A percentile compares a stretch with the other conserved stretches of the same genome.
phyloP scores from a whole-genome alignment of 2,329 filamentous ascomycete genomes.

The Leptographium lundbergii region DNA sequence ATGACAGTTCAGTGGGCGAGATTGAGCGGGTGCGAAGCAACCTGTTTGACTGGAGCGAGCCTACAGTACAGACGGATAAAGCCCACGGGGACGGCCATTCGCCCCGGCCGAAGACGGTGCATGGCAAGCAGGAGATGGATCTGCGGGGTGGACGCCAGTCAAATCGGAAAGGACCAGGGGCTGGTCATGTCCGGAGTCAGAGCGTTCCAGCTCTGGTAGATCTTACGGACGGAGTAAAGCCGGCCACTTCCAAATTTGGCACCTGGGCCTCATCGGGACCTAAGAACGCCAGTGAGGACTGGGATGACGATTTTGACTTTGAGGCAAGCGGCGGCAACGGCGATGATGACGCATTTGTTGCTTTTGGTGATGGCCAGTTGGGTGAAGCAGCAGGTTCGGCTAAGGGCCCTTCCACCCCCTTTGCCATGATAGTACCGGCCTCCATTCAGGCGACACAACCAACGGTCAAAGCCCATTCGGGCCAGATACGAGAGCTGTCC shows the following conservation, averaged over 20 bases:
- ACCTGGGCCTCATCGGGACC: conserved; percentile 70
- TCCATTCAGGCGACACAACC: conserved; percentile 72
- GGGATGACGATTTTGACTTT: conserved; percentile 85
- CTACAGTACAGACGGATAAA: conserved; percentile 44
- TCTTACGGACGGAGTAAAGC: conserved; percentile 39
- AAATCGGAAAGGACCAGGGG: conserved; percentile 54
- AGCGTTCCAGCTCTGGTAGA: conserved; percentile 67
- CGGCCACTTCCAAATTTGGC: conserved; percentile 55
- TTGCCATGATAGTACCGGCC: conserved; percentile 59
- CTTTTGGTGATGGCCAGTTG: not conserved
- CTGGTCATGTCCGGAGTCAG: conserved; percentile 64
- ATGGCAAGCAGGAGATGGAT: conserved; percentile 62
- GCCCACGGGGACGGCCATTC: conserved; percentile 42
- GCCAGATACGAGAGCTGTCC: conserved; percentile 71
- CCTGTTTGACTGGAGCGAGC: conserved; percentile 69
- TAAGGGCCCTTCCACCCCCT: conserved; percentile 23
- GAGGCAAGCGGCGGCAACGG: conserved; percentile 26
- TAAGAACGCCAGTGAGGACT: conserved; percentile 72
- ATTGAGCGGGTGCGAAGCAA: conserved; percentile 49
- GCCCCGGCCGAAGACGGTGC: conserved; percentile 60
- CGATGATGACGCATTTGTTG: not conserved
- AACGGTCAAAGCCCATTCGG: conserved; percentile 70
- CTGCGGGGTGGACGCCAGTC: conserved; percentile 55
- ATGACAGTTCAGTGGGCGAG: conserved; percentile 6
- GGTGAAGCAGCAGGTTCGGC: conserved; percentile 8